Evolutionary conservation across 805 yeast genomes (phyloP).

Genomic region (Pichia ethanolica): DNA sequence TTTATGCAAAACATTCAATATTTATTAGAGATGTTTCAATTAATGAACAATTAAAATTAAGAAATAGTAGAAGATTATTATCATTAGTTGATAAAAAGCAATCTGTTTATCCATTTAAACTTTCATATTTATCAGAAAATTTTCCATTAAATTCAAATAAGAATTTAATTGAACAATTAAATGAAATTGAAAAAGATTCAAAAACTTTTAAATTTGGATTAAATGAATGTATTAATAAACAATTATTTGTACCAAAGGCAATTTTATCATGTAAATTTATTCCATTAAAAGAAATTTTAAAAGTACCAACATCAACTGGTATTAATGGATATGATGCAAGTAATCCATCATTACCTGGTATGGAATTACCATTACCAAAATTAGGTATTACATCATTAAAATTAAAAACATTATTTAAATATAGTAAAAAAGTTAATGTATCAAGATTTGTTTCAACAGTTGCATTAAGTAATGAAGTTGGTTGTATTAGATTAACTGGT

Average conservation of each 20-base stretch:
- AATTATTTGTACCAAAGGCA: conserved; percentile 67
- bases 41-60: conserved; percentile 66
- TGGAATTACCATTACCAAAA: conserved; percentile 69
- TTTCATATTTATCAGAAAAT: conserved; percentile 56
- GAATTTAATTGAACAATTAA: conserved; percentile 32
- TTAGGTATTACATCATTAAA: conserved; percentile 64
- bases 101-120: conserved; percentile 89
- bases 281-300: conserved; percentile 60
- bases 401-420: conserved; percentile 53
- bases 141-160: conserved; percentile 48
- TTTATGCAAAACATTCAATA: conserved; percentile 60
- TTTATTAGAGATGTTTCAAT: conserved; percentile 85
- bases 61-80: conserved; percentile 63
- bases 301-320: conserved; percentile 61
- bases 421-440: conserved; percentile 46
- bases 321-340: conserved; percentile 57
- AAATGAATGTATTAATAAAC: conserved; percentile 72
- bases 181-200: conserved; percentile 44
- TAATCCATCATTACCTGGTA: conserved; percentile 60
- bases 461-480: conserved; percentile 43
- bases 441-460: conserved; percentile 80
- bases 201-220: conserved; percentile 66
- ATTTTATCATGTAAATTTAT: conserved; percentile 65
- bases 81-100: conserved; percentile 60
- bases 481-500: conserved; percentile 74